A percentile compares a stretch with the other conserved stretches of the same genome.
phyloP scores from a whole-genome alignment of 2,329 filamentous ascomycete genomes.

The Aulographum hederae region DNA sequence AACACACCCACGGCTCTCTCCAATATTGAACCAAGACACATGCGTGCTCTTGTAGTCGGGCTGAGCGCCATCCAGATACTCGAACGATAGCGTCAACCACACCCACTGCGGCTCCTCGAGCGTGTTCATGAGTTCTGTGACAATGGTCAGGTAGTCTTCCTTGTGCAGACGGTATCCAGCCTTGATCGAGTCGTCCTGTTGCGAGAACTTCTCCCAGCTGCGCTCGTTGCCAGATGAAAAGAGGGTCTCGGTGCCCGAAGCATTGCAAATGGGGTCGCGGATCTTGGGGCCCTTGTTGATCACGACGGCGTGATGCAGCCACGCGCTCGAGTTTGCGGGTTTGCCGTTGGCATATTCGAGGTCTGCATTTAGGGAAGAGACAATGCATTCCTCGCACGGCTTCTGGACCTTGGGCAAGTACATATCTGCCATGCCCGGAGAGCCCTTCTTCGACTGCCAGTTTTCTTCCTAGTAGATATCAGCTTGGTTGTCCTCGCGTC shows the following conservation, averaged over 20 bases:
- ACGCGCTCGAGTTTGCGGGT: constrained; percentile 1
- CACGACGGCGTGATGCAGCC: constrained; percentile 2
- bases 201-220: not conserved
- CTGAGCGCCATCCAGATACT: constrained; percentile 1
- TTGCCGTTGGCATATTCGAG: constrained; percentile 2
- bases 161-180: constrained; percentile 2
- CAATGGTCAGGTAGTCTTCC: not conserved
- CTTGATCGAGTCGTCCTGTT: not conserved
- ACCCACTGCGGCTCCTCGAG: constrained; percentile 3
- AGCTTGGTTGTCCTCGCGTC: not conserved
- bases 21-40: constrained; percentile 2
- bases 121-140: constrained; percentile 4
- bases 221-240: constrained; percentile 3
- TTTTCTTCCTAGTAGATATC: constrained; percentile 2
- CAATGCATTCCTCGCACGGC: constrained; percentile 3
- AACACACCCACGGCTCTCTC: not conserved
- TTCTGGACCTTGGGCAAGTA: constrained; percentile 1
- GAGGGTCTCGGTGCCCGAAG: constrained; percentile 1
- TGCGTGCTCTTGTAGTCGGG: constrained; percentile 2
- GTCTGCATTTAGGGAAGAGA: not conserved
- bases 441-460: not conserved
- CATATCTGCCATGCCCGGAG: constrained; percentile 1
- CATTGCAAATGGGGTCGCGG: constrained; percentile 1
- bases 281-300: constrained; percentile 1
- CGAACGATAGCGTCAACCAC: constrained; percentile 1